Evolutionary conservation across 1,284 basidiomycete genomes (phyloP).

Genomic region (Agroathelia rolfsii): DNA sequence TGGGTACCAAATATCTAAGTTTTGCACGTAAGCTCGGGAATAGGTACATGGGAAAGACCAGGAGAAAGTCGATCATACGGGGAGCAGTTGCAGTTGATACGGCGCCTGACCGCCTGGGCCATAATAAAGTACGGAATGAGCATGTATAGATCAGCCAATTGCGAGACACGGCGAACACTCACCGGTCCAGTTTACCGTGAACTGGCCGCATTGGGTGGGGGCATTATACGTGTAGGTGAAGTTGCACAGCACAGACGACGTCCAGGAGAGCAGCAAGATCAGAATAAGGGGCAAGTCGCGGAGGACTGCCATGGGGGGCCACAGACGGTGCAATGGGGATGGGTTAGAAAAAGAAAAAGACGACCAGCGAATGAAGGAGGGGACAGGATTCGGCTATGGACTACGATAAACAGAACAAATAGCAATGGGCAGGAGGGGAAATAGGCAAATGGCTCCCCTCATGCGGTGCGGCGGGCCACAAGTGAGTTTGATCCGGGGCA

Average conservation of each 20-base stretch:
- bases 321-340: too few species aligned
- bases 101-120: constrained; percentile 59
- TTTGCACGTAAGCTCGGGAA: too few species aligned
- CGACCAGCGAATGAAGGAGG: constrained; percentile 12
- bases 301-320: too few species aligned
- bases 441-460: too few species aligned
- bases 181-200: constrained; percentile 58
- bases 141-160: too few species aligned
- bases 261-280: constrained; percentile 12
- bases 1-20: constrained; percentile 44
- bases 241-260: constrained; percentile 28
- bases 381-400: too few species aligned
- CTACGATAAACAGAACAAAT: too few species aligned
- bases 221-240: constrained; percentile 43
- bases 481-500: too few species aligned
- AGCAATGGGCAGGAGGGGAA: too few species aligned
- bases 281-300: constrained; percentile 3
- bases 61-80: constrained; percentile 28
- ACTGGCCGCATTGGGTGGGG: constrained; percentile 50
- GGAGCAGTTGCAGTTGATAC: constrained; percentile 45
- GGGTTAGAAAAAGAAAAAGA: constrained; percentile 8
- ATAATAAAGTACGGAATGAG: too few species aligned
- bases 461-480: too few species aligned
- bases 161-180: constrained; percentile 18
- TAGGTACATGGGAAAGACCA: too few species aligned